Conservation (phyloP, 441 rosid genomes). For the Bruguiera hainesii region DNA sequence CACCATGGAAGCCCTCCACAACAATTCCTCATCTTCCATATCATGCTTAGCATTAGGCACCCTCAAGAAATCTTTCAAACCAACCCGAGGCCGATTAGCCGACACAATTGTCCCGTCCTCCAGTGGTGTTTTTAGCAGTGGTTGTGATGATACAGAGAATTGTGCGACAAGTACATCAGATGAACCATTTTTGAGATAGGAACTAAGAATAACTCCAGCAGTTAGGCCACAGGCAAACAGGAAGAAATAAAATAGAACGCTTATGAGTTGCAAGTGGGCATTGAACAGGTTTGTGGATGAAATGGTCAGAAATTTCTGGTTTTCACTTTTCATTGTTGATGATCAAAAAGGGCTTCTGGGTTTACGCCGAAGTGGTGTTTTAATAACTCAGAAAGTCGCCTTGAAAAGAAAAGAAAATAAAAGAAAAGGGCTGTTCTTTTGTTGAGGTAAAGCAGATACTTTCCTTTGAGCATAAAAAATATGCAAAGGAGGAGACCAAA, state of each 20-base stretch:
- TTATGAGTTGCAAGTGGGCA: constrained; percentile 42
- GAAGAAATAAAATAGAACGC: constrained; percentile 43
- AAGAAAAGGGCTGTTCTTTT: constrained; percentile 10
- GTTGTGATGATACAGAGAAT: constrained; percentile 16
- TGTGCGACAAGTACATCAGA: constrained; percentile 40
- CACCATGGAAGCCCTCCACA: constrained; percentile 80
- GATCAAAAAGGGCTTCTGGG: background rate
- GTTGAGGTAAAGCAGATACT: constrained; percentile 13
- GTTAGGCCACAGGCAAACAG: constrained; percentile 55
- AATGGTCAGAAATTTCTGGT: constrained; percentile 22
- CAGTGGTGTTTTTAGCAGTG: background rate
- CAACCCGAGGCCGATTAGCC: constrained; percentile 15
- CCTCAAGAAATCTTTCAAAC: constrained; percentile 41
- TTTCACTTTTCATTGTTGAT: constrained; percentile 44
- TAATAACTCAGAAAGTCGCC: background rate
- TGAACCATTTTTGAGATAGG: constrained; percentile 42
- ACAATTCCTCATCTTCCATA: constrained; percentile 72
- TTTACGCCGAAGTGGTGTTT: background rate
- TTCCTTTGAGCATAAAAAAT: constrained; percentile 36
- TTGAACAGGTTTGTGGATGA: constrained; percentile 37
- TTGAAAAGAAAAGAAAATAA: constrained; percentile 4
- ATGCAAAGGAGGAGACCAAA: background rate
- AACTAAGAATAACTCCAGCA: constrained; percentile 55
- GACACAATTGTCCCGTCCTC: background rate
- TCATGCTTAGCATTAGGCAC: constrained; percentile 44